Conservation (phyloP, 2,329 filamentous ascomycete species). For the Fusarium longipes region DNA sequence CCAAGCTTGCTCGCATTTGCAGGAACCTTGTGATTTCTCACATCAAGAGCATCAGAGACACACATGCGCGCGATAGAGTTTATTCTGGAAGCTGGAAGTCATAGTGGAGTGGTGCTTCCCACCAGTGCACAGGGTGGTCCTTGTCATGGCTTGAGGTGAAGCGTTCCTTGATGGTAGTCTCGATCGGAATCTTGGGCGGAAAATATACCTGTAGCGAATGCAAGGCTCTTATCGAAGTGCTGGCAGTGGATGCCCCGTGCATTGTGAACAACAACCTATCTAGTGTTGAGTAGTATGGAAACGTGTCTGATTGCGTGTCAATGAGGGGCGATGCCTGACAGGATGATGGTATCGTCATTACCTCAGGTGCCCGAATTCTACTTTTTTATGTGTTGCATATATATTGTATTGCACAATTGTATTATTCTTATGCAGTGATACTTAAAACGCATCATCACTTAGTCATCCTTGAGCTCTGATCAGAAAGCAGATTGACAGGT, state of each 20-base stretch:
- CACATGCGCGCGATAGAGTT: constrained; percentile 70
- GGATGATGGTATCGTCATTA: background rate
- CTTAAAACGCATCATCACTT: background rate
- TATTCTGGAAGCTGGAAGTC: constrained; percentile 66
- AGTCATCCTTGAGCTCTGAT: background rate
- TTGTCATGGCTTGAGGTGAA: constrained; percentile 56
- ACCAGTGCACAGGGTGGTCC: constrained; percentile 70
- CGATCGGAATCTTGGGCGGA: constrained; percentile 57
- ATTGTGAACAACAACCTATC: background rate
- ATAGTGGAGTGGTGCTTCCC: constrained; percentile 73
- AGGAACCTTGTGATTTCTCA: constrained; percentile 61
- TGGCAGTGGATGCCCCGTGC: constrained; percentile 8
- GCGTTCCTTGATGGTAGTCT: constrained; percentile 57
- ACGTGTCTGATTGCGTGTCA: background rate
- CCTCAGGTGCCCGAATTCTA: background rate
- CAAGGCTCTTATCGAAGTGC: constrained; percentile 50
- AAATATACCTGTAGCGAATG: constrained; percentile 56
- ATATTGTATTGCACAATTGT: background rate
- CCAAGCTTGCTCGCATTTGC: constrained; percentile 61
- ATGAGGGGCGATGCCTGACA: background rate
- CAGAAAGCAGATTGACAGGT: too few species aligned
- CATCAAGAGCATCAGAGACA: constrained; percentile 66
- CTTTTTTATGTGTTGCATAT: background rate
- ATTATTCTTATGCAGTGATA: background rate
- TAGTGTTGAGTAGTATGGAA: background rate